phyloP scores from a whole-genome alignment of 768 basidiomycete species.

The Lyophyllum semitale region DNA sequence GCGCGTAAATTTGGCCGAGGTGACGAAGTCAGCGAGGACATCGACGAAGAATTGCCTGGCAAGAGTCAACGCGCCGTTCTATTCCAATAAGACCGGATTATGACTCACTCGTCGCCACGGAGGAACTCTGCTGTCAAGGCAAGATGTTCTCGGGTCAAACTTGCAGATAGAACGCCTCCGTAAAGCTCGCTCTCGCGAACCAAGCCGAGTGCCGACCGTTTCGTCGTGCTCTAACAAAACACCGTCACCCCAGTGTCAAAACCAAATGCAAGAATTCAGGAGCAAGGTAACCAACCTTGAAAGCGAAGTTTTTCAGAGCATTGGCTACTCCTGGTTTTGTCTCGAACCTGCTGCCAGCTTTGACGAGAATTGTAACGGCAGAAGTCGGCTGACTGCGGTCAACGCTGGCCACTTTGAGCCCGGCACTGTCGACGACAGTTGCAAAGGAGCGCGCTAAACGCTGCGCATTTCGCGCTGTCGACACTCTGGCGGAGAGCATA shows the following conservation, averaged over 20 bases:
- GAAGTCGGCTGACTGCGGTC: slow-evolving; percentile 85
- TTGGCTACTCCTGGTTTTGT: slow-evolving; percentile 88
- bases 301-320: slow-evolving; percentile 96
- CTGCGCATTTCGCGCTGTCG: slow-evolving; percentile 54
- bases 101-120: slow-evolving; percentile 90
- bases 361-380: slow-evolving; percentile 86
- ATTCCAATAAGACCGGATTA: neutral
- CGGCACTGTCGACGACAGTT: slow-evolving; percentile 76
- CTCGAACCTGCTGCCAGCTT: slow-evolving; percentile 91
- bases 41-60: slow-evolving; percentile 86
- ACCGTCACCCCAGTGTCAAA: neutral
- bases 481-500: slow-evolving; percentile 64
- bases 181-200: slow-evolving; percentile 92
- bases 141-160: slow-evolving; percentile 85
- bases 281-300: slow-evolving; percentile 68
- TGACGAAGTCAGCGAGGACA: slow-evolving; percentile 81
- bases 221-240: slow-evolving; percentile 68
- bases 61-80: neutral
- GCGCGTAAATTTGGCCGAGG: slow-evolving; percentile 78
- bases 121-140: slow-evolving; percentile 94
- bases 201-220: slow-evolving; percentile 86
- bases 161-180: slow-evolving; percentile 87
- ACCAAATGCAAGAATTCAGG: neutral
- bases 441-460: slow-evolving; percentile 76
- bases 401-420: slow-evolving; percentile 83